Percentiles rank a stretch among this genome's conserved stretches.
phyloP scores from a whole-genome alignment of 495 filamentous ascomycete species.

The Tuber umbilicatum region DNA sequence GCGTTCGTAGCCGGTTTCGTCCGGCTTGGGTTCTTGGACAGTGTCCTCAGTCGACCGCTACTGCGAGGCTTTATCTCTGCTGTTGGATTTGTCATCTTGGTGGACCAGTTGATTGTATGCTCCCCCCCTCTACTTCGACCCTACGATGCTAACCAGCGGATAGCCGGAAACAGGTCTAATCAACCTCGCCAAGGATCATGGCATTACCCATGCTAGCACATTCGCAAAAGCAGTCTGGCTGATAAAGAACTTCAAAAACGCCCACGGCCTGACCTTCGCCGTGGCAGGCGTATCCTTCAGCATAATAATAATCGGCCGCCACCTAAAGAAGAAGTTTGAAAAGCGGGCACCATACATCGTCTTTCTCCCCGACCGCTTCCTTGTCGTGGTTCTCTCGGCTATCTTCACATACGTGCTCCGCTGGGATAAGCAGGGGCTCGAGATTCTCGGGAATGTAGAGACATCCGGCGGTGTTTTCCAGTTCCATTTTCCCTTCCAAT shows the following conservation, averaged over 20 bases:
- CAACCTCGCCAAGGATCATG: conserved; percentile 51
- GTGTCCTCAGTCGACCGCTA: conserved; percentile 86
- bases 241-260: conserved; percentile 54
- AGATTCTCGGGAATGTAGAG: conserved; percentile 73
- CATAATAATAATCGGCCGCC: conserved; percentile 74
- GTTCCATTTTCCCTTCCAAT: conserved; percentile 78
- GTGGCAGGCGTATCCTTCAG: conserved; percentile 73
- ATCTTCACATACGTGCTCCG: conserved; percentile 68
- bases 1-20: conserved; percentile 77
- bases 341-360: conserved; percentile 73
- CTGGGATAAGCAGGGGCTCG: conserved; percentile 76
- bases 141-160: conserved; percentile 4
- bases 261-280: conserved; percentile 65
- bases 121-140: neutral
- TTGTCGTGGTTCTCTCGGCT: conserved; percentile 81
- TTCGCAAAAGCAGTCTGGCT: conserved; percentile 80
- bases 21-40: conserved; percentile 89
- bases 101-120: conserved; percentile 71
- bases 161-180: conserved; percentile 72
- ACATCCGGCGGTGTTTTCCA: conserved; percentile 62
- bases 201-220: conserved; percentile 72
- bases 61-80: conserved; percentile 92
- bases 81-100: conserved; percentile 89
- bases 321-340: conserved; percentile 74
- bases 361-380: conserved; percentile 86